Base-by-base conservation (phyloP, 1,139 yeast genomes). In the Yamadazyma diddensiae region DNA sequence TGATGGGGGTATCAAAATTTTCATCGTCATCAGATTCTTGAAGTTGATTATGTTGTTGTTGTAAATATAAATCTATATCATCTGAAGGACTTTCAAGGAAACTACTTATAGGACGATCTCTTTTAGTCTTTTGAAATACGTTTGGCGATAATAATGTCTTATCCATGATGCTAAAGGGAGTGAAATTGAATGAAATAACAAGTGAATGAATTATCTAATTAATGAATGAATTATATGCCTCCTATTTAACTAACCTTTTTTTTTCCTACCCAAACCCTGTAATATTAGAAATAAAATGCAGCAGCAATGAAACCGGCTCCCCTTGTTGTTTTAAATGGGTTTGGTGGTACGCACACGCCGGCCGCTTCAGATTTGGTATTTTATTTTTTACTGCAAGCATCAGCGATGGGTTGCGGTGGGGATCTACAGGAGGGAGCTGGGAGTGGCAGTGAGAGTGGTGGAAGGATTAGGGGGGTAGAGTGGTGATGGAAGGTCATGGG, bases 1-100 rank as follows among this genome's bases (percentile, higher is more conserved):
- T 38, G 14, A 25, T 38, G 6, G 48, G 48, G 9, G 47, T 41
- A 26, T 41, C 42, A 17, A 36, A 18, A 13, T 34, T 32, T 5
- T 32, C 32, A 6, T 26, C 28, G 2, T 36, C 37, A 11, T 25
- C 30, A 6, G 27, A 17, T 8, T 31, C 33, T 10, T 28, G 23
- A 6, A 27, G 26, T 11, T 24, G 22, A 24, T 21, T 10, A 15
- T 38, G 43, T 18, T 41, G 44, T 5, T 19, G 21, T 28, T 44
- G 45, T 23, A 43, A 34, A 19, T 31, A 33, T 3, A 10, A 16
- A 26, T 37, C 35, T 9, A 45, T 28, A 18, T 31, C 30, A 5
- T 31, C 37, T 11, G 39, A 23, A 6, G 80, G 78, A 6, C 59
- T 41, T 23, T 58, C 65, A 15, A 56, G 52, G 40, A 54, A 53